Evolutionary conservation across 352 stramenopile genomes (phyloP), one percentile per base, ranked within the genome.

Genomic region (Globisporangium uncinulatum): DNA sequence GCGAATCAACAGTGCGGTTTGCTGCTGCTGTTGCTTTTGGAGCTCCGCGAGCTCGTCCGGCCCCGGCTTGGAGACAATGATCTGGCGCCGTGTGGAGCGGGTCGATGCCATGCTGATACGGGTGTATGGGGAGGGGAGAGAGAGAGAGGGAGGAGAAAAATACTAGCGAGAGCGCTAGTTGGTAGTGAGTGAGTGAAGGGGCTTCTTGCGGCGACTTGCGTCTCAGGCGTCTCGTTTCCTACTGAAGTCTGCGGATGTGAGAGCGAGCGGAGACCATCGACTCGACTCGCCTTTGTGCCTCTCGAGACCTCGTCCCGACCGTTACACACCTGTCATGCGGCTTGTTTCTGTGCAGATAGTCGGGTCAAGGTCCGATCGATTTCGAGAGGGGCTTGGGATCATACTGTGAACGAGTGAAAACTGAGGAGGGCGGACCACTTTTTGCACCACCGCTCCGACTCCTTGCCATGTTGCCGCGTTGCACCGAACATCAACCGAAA

Each of bases 1-100:
- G 32, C 73, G 72, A 49, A 85, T 64, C 32, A 83, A 62, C 34
- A 85, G 68, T 49, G 76, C 67, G 9, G 75, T 65, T 20, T 47
- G 41, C 42, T 36, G 45, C n/a, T 65, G 52, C 39, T 65, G 39
- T n/a, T 65, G 14, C 32, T 56, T 46, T 41, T 56, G 47, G 46
- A 61, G 37, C 46, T 53, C 41, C 48, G 57, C 48, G 31, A 60
- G 59, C 39, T 65, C 59, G 19, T 59, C 51, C 24, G 44, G 42
- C 13, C 53, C 43, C 8, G 58, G 58, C 45, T 58, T 59, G 43
- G 58, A 29, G 29, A 49, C 37, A 51, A 63, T 63, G 47, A 65
- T 49, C 37, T 65, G 56, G 29, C 59, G 59, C 9, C 53, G 52
- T 6, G 59, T 61, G 51, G 59, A 65, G 46, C 58, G 50, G 21